Conservation (phyloP, 352 stramenopile genomes). For the Aphanomyces euteiches region DNA sequence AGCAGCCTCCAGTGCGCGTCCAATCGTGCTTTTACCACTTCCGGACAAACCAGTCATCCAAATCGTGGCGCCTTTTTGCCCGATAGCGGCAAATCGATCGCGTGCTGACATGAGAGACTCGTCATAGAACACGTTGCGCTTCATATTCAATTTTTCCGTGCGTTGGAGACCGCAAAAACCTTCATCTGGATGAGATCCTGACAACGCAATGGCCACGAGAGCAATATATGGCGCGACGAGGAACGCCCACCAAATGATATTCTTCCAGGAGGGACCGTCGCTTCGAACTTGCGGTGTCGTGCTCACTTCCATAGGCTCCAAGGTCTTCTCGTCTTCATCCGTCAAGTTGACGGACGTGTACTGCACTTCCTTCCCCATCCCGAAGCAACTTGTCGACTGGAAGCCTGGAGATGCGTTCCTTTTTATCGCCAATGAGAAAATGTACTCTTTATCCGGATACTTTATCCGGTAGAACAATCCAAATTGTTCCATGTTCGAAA, state of each 20-base stretch:
- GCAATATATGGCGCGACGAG: conserved; percentile 22
- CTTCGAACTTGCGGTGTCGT: conserved; percentile 18
- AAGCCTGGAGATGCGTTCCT: neutral
- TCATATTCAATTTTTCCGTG: conserved; percentile 60
- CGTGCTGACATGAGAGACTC: conserved; percentile 62
- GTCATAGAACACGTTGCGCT: conserved; percentile 82
- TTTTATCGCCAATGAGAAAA: conserved; percentile 9
- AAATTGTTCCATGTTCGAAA: too few relatives aligned
- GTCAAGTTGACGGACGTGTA: conserved; percentile 28
- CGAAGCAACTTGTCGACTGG: neutral
- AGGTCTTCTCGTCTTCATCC: conserved; percentile 14
- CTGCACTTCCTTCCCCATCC: conserved; percentile 29
- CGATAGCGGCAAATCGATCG: conserved; percentile 63
- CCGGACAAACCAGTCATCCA: conserved; percentile 98
- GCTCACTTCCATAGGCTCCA: conserved; percentile 26
- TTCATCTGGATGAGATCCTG: neutral
- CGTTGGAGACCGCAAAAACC: conserved; percentile 52
- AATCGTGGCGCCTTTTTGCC: conserved; percentile 96
- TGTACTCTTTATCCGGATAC: conserved; percentile 15
- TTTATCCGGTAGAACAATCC: neutral
- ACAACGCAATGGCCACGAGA: neutral
- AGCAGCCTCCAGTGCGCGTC: conserved; percentile 93
- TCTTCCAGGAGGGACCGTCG: neutral
- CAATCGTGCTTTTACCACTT: conserved; percentile 98
- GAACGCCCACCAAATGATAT: conserved; percentile 19